These are phyloP conservation scores for Chaetomiaceae sp. DNA, from an alignment of 2,329 filamentous ascomycete genomes.

Conservation along the genomic window DNA sequence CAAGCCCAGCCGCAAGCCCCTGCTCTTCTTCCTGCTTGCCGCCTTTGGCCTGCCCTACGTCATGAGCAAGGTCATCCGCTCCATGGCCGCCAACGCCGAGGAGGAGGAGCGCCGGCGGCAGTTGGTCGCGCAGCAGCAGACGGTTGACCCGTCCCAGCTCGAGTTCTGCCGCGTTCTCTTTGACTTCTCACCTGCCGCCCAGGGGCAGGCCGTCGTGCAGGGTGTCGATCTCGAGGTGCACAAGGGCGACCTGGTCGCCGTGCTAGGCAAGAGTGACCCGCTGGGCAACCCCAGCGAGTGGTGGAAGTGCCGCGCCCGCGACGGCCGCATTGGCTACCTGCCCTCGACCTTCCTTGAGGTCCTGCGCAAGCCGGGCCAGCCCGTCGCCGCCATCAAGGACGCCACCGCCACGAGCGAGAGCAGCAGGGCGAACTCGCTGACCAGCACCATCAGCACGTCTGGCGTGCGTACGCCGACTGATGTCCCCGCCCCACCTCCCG, in stretches of 20 bases:
- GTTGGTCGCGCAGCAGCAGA: slow-evolving; percentile 34
- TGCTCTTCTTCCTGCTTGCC: slow-evolving; percentile 90
- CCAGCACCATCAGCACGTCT: slow-evolving; percentile 34
- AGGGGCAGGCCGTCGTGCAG: slow-evolving; percentile 53
- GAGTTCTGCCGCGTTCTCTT: slow-evolving; percentile 95
- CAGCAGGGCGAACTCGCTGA: slow-evolving; percentile 44
- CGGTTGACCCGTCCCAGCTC: slow-evolving; percentile 80
- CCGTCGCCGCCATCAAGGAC: slow-evolving; percentile 47
- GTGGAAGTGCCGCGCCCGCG: slow-evolving; percentile 91
- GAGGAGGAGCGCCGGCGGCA: slow-evolving; percentile 65
- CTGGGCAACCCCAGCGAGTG: slow-evolving; percentile 89
- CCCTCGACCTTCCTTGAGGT: slow-evolving; percentile 87
- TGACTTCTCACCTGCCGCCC: slow-evolving; percentile 71
- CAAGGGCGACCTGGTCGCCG: slow-evolving; percentile 92
- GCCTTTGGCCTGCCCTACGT: slow-evolving; percentile 94
- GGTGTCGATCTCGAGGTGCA: slow-evolving; percentile 86
- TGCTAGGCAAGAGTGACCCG: slow-evolving; percentile 87
- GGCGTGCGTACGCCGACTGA: slow-evolving; percentile 9
- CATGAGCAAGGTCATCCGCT: slow-evolving; percentile 91
- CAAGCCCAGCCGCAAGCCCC: slow-evolving; percentile 85
- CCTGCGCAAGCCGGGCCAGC: slow-evolving; percentile 46
- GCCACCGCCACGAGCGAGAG: slow-evolving; percentile 38
- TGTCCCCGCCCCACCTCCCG: slow-evolving; percentile 23
- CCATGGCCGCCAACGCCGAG: slow-evolving; percentile 77
- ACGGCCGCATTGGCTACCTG: slow-evolving; percentile 86